A percentile compares a stretch with the other conserved stretches of the same genome.
Evolutionary conservation across 148 eudicot species (phyloP).

Genomic region (Persicaria maculosa): DNA sequence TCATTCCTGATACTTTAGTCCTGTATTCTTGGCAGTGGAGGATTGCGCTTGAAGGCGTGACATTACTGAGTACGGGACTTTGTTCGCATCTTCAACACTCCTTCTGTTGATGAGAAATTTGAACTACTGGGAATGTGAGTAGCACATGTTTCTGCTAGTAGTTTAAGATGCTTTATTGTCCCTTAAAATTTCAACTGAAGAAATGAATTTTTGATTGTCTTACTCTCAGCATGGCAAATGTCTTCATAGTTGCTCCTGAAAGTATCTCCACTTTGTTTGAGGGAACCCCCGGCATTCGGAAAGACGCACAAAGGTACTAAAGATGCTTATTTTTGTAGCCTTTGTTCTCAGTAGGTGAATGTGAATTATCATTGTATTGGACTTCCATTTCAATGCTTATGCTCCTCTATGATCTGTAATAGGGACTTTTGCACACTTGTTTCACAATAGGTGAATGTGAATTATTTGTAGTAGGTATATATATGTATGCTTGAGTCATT

Average conservation of each 20-base stretch:
- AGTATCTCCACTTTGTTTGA: conserved; percentile 83
- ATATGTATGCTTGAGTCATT: too few relatives aligned
- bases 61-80: conserved; percentile 91
- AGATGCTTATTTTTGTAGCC: too few relatives aligned
- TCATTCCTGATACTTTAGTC: too few relatives aligned
- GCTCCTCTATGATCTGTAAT: too few relatives aligned
- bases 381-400: too few relatives aligned
- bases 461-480: too few relatives aligned
- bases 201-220: neutral
- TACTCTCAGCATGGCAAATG: conserved; percentile 77
- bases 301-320: conserved; percentile 93
- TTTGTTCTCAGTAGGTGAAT: too few relatives aligned
- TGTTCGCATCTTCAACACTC: conserved; percentile 90
- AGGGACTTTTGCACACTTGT: too few relatives aligned
- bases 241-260: conserved; percentile 98
- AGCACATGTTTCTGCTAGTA: neutral
- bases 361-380: too few relatives aligned
- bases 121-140: conserved; percentile 95
- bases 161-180: neutral
- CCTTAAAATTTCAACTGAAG: neutral
- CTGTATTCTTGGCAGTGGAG: conserved; percentile 65
- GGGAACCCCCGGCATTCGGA: conserved; percentile 89
- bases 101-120: conserved; percentile 92
- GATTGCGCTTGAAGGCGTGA: conserved; percentile 92
- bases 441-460: too few relatives aligned